Conservation (phyloP, 371 early-diverging fungal genomes). For the Saksenaea oblongispora region DNA sequence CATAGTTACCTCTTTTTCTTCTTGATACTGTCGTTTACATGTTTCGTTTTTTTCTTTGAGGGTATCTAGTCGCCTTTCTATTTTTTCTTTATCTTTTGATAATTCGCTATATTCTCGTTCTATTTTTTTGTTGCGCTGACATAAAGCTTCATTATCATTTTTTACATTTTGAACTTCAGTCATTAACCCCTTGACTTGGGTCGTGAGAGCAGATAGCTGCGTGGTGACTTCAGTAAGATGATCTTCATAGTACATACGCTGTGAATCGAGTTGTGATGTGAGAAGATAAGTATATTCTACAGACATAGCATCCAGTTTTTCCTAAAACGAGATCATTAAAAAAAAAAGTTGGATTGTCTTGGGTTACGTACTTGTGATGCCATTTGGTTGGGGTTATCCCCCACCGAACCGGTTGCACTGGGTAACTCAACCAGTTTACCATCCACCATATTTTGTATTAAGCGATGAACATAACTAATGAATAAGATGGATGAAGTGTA, state of each 20-base stretch:
- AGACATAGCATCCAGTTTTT: slow-evolving; percentile 79
- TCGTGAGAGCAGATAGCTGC: slow-evolving; percentile 41
- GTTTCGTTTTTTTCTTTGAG: slow-evolving; percentile 25
- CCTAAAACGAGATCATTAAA: slow-evolving; percentile 29
- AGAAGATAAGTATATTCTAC: slow-evolving; percentile 81
- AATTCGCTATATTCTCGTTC: slow-evolving; percentile 8
- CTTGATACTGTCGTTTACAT: slow-evolving; percentile 14
- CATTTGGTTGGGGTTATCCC: slow-evolving; percentile 9
- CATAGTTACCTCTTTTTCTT: slow-evolving; percentile 30
- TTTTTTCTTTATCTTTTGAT: slow-evolving; percentile 18
- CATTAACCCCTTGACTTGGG: slow-evolving; percentile 8
- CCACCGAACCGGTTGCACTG: slow-evolving; percentile 34
- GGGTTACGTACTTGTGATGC: slow-evolving; percentile 7
- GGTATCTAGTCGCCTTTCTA: slow-evolving; percentile 20
- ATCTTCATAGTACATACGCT: slow-evolving; percentile 84
- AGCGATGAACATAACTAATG: slow-evolving; percentile 77
- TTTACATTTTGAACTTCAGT: slow-evolving; percentile 8
- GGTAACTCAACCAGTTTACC: slow-evolving; percentile 89
- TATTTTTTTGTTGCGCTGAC: slow-evolving; percentile 10
- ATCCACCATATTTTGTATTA: slow-evolving; percentile 84
- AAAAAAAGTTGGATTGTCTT: too few relatives aligned
- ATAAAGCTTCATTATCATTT: slow-evolving; percentile 11
- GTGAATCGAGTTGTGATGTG: slow-evolving; percentile 85
- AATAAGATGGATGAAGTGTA: background rate
- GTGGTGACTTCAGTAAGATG: slow-evolving; percentile 56